phyloP scores from a whole-genome alignment of 2,329 filamentous ascomycete genomes.

The Fusarium setosum region DNA sequence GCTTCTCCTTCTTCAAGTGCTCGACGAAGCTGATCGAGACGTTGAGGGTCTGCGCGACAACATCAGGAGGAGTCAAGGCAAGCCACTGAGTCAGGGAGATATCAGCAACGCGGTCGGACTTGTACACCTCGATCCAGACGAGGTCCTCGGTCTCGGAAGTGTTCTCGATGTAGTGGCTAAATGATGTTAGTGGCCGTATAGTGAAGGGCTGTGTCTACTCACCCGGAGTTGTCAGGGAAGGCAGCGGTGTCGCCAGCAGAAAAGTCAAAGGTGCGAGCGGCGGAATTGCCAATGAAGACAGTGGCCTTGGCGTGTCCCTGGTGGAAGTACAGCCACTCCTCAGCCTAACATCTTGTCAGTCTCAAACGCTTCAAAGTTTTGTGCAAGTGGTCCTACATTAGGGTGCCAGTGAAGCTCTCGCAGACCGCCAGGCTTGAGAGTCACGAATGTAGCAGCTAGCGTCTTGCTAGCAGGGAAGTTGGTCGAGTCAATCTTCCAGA shows the following conservation, averaged over 20 bases:
- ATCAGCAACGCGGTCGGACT: conserved; percentile 73
- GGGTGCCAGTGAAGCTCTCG: conserved; percentile 79
- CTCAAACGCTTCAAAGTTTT: neutral
- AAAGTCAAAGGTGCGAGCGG: conserved; percentile 75
- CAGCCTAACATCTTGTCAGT: conserved; percentile 56
- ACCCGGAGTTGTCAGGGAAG: conserved; percentile 73
- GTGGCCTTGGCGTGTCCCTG: conserved; percentile 70
- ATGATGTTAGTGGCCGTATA: neutral
- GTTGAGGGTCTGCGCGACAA: conserved; percentile 70
- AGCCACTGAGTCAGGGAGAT: conserved; percentile 77
- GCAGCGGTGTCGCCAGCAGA: conserved; percentile 74
- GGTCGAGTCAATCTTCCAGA: conserved; percentile 73
- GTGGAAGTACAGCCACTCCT: conserved; percentile 80
- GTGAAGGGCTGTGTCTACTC: conserved; percentile 23
- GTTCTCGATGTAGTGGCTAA: conserved; percentile 76
- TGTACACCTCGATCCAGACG: conserved; percentile 77
- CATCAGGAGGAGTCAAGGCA: conserved; percentile 71
- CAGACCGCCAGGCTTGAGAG: conserved; percentile 70
- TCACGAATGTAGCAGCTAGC: conserved; percentile 73
- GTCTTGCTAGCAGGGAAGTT: conserved; percentile 76
- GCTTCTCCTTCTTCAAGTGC: conserved; percentile 72
- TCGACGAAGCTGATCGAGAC: conserved; percentile 67
- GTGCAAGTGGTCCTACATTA: conserved; percentile 56
- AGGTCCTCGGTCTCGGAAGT: conserved; percentile 71
- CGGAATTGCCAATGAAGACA: conserved; percentile 71